These are phyloP conservation scores for Aspergillus awamori DNA, from an alignment of 2,329 filamentous ascomycete genomes.

Conservation along the genomic window DNA sequence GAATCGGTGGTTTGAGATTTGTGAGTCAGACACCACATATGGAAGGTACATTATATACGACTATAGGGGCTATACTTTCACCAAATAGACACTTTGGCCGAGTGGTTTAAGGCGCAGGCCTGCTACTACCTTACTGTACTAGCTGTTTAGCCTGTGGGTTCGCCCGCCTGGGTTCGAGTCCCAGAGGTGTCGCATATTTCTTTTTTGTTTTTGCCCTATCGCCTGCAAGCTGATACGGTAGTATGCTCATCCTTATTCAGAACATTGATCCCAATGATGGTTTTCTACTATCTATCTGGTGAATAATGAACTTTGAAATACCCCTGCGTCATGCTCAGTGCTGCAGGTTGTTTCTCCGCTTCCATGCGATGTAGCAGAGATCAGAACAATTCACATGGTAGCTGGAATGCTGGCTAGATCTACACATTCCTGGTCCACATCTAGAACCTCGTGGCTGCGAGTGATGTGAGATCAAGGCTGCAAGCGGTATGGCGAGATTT, in stretches of 20 bases:
- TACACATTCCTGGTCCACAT: background rate
- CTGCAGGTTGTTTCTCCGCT: background rate
- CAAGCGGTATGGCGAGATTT: background rate
- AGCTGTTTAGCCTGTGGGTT: conserved; percentile 1
- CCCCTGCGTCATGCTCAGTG: no score
- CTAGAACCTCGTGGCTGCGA: background rate
- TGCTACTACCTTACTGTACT: background rate
- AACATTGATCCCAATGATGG: no score
- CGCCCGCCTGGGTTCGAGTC: conserved; percentile 4
- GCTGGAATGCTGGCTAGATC: background rate
- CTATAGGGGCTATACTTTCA: background rate
- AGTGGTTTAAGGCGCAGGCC: conserved; percentile 2
- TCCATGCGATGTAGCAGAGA: background rate
- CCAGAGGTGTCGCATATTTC: conserved; percentile 5
- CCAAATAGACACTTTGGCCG: background rate
- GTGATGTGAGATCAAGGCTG: background rate
- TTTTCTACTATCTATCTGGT: no score
- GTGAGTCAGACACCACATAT: background rate
- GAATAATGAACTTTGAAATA: no score
- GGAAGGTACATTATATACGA: fast-evolving
- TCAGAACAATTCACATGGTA: background rate
- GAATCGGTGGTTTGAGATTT: background rate
- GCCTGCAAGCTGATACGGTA: no score
- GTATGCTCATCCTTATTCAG: no score
- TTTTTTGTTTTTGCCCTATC: background rate